phyloP scores from a whole-genome alignment of 768 basidiomycete genomes.

The Boletus rubroflammeus region DNA sequence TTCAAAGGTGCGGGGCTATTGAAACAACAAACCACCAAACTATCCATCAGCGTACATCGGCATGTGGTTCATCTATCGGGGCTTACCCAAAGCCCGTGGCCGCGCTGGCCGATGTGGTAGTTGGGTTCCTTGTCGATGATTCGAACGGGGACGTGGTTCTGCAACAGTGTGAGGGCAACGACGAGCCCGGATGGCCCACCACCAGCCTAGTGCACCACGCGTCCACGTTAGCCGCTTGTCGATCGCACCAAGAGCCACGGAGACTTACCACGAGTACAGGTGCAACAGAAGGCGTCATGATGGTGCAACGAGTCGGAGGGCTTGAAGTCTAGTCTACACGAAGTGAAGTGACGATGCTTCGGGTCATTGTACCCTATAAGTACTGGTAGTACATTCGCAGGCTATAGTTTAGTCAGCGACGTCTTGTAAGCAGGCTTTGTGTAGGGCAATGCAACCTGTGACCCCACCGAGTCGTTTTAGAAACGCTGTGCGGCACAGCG shows the following conservation, averaged over 20 bases:
- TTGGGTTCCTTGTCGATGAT: constrained; percentile 46
- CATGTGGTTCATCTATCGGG: neutral
- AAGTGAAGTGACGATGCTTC: too few relatives aligned
- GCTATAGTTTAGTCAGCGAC: neutral
- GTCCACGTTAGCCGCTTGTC: neutral
- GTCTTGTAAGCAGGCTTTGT: neutral
- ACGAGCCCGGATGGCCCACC: constrained; percentile 31
- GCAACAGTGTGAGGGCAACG: constrained; percentile 33
- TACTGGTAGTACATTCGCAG: neutral
- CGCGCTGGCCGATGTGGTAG: constrained; percentile 37
- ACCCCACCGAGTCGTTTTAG: neutral
- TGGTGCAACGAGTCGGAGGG: neutral
- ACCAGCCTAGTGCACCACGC: constrained; percentile 17
- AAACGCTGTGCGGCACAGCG: neutral
- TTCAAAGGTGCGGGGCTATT: constrained; percentile 39
- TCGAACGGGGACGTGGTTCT: constrained; percentile 46
- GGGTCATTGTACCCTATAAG: too few relatives aligned
- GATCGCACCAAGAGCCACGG: neutral
- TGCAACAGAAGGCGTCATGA: constrained; percentile 10
- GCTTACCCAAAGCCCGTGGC: constrained; percentile 38
- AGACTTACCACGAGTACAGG: constrained; percentile 22
- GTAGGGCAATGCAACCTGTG: neutral
- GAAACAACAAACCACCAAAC: neutral
- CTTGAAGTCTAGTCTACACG: neutral
- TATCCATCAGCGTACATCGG: neutral